Evolutionary conservation across 331 rosid species (phyloP), one percentile per base, ranked within the genome.

Genomic region (Pyrus hybrid): DNA sequence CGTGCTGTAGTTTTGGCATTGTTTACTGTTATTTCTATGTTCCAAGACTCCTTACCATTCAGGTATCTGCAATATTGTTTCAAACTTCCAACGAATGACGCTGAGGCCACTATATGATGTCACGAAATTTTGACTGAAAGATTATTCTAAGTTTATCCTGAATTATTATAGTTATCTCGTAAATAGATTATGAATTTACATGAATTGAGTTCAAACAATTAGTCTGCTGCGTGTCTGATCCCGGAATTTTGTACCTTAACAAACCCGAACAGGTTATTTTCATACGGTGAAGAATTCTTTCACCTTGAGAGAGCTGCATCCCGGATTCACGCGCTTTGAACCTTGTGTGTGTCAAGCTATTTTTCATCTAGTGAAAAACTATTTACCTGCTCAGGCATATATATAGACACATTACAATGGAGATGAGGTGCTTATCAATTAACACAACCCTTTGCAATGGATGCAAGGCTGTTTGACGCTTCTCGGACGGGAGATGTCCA

Each of bases 391-490:
- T 26, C 28, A 26, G 28, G 28, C 28, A 26, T 26, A 26, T n/a
- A n/a, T 26, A 26, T 26, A 26, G 2, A 26, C 28, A 26, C 28
- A 26, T 3, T 26, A 2, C 28, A 26, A 26, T 26, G 28, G 28
- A 26, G 28, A 26, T 26, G 28, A n/a, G n/a, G n/a, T n/a, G n/a
- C n/a, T n/a, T n/a, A n/a, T n/a, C n/a, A n/a, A n/a, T n/a, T n/a
- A n/a, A n/a, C n/a, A 26, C 28, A 26, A 26, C 28, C 28, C 58
- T 0, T n/a, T n/a, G 5, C 58, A 53, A 83, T 79, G 86, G 79
- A 83, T 14, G 33, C 5, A 11, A 79, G 76, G 80, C 75, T 79
- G 54, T 61, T 64, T 23, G 83, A 71, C 76, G 81, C 83, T 8
- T 74, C 78, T 67, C 76, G n/a, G 49, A 58, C 64, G 2, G 83